Conservation (phyloP, 2,329 filamentous ascomycete species). For the Gremmenia infestans region DNA sequence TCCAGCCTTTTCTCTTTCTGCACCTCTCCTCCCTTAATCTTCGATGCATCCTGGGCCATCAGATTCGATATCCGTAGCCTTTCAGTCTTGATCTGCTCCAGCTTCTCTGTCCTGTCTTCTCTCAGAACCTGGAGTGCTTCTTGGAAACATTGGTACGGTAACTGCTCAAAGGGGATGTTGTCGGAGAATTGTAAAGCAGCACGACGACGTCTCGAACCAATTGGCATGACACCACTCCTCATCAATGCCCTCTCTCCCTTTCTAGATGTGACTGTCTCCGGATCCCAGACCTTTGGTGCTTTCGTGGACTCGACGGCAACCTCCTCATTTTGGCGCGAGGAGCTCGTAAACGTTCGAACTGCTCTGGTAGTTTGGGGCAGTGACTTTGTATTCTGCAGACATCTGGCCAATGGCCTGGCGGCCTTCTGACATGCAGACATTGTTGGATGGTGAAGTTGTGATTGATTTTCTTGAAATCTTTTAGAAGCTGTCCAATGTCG, state of each 20-base stretch:
- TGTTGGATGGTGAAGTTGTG: conserved; percentile 22
- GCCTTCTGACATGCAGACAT: conserved; percentile 60
- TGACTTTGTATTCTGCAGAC: conserved; percentile 40
- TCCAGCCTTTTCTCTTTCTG: conserved; percentile 62
- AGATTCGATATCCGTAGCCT: conserved; percentile 64
- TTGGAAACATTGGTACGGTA: conserved; percentile 98
- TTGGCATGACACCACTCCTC: conserved; percentile 61
- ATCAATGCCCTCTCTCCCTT: conserved; percentile 64
- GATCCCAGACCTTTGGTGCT: conserved; percentile 49
- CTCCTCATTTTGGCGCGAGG: conserved; percentile 34
- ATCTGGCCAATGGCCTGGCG: conserved; percentile 51
- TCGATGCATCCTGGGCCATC: conserved; percentile 51
- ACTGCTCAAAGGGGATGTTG: conserved; percentile 76
- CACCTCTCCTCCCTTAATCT: conserved; percentile 56
- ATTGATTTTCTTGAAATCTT: conserved; percentile 22
- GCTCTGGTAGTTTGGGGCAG: conserved; percentile 20
- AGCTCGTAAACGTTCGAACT: conserved; percentile 28
- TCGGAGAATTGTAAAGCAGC: conserved; percentile 61
- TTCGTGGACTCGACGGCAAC: conserved; percentile 33
- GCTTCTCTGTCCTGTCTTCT: conserved; percentile 75
- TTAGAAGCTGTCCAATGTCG: conserved; percentile 10
- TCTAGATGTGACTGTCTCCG: conserved; percentile 60
- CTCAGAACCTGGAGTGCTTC: conserved; percentile 82
- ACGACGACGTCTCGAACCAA: conserved; percentile 82
- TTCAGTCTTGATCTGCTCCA: conserved; percentile 65